Percentiles rank a stretch among this genome's conserved stretches.
phyloP scores from a whole-genome alignment of 345 rosid genomes.

The Eucalyptus guilfoylei region DNA sequence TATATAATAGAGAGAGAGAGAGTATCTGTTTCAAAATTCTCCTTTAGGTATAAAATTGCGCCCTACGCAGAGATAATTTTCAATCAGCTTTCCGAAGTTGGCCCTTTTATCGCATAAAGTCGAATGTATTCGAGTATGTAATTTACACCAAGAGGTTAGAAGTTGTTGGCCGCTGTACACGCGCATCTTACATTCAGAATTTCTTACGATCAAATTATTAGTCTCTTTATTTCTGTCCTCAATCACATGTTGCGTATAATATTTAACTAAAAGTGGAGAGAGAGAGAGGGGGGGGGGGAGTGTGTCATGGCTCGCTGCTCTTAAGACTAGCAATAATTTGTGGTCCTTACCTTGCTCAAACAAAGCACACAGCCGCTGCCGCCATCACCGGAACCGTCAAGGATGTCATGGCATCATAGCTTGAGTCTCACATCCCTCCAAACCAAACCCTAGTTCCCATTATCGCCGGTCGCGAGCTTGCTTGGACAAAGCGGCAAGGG shows the following conservation, averaged over 20 bases:
- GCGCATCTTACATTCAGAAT: not conserved
- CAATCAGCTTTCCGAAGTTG: not conserved
- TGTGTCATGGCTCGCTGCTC: not conserved
- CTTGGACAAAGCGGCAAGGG: not conserved
- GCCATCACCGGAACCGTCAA: not conserved
- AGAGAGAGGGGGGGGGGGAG: not conserved
- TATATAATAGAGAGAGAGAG: too few species aligned
- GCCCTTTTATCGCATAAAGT: accelerated
- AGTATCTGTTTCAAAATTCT: not conserved
- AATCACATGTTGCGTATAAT: not conserved
- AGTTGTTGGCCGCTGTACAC: not conserved
- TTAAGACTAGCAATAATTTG: not conserved
- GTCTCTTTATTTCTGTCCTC: not conserved
- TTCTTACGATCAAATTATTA: not conserved
- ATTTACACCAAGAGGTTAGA: not conserved
- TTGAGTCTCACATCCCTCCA: not conserved
- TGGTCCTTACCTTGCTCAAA: not conserved
- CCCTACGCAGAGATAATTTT: not conserved
- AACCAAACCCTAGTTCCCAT: not conserved
- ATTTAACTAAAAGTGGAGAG: not conserved
- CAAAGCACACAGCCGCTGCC: not conserved
- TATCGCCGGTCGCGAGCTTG: not conserved
- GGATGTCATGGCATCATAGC: not conserved
- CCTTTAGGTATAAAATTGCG: accelerated
- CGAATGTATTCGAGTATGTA: accelerated